Evolutionary conservation across 228 moss, liverwort and hornwort species (phyloP).

Genomic region (Sphagnum fallax): DNA sequence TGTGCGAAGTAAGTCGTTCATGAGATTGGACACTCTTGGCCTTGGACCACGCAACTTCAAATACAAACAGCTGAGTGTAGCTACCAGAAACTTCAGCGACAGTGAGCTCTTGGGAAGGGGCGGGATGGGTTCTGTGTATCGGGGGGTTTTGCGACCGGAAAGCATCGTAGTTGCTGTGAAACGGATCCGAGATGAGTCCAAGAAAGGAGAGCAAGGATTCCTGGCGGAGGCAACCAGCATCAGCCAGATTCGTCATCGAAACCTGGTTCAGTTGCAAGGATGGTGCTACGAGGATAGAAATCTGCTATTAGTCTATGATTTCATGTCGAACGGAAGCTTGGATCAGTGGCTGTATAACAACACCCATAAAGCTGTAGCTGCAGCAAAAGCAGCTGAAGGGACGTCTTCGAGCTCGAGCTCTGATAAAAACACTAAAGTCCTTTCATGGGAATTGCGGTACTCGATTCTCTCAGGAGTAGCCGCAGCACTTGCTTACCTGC

Average conservation of each 20-base stretch:
- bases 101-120: constrained; percentile 29
- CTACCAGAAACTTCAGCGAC: constrained; percentile 34
- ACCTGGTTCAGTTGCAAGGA: constrained; percentile 35
- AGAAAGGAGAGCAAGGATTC: constrained; percentile 30
- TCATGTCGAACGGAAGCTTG: constrained; percentile 43
- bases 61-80: constrained; percentile 21
- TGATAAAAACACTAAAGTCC: neutral
- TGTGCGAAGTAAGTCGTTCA: no score
- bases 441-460: constrained; percentile 24
- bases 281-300: constrained; percentile 34
- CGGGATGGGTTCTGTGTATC: constrained; percentile 41
- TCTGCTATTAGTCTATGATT: constrained; percentile 37
- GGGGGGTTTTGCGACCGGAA: constrained; percentile 11
- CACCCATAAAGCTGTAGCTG: neutral
- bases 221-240: constrained; percentile 37
- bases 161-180: constrained; percentile 33
- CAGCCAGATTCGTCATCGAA: constrained; percentile 41
- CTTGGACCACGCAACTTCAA: constrained; percentile 26
- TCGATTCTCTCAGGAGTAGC: constrained; percentile 29
- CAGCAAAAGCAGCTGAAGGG: no score
- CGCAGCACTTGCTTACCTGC: constrained; percentile 37
- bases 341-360: constrained; percentile 32
- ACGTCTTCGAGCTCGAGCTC: no score
- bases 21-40: no score
- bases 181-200: constrained; percentile 21